These are phyloP conservation scores for Gastrolobium villosum DNA, from an alignment of 306 rosid genomes.

Conservation along the genomic window DNA sequence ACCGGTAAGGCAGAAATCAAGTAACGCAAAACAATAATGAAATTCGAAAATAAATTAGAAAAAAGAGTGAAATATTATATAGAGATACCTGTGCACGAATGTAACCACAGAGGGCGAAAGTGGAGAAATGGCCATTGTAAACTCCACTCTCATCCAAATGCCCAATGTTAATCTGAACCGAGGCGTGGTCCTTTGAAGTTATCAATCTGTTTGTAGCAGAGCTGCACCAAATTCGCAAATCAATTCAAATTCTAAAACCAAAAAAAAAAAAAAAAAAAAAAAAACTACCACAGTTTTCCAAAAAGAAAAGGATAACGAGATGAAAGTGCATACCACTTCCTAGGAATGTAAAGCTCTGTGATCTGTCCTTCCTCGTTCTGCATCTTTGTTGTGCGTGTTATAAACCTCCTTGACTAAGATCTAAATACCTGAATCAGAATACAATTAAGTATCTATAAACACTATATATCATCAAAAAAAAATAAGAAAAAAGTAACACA, in stretches of 20 bases:
- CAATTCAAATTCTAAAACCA: slow-evolving; percentile 1
- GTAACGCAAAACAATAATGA: background rate
- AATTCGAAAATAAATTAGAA: background rate
- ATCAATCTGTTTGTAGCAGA: slow-evolving; percentile 88
- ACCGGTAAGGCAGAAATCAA: background rate
- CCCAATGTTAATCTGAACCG: slow-evolving; percentile 80
- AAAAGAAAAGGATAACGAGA: background rate
- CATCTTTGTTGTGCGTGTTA: slow-evolving; percentile 37
- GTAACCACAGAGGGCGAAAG: slow-evolving; percentile 81
- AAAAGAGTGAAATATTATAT: background rate
- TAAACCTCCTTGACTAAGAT: background rate
- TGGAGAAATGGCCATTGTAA: slow-evolving; percentile 73
- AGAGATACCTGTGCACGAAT: slow-evolving; percentile 85
- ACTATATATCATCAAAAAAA: background rate
- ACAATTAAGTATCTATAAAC: background rate
- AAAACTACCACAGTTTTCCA: background rate
- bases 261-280: background rate
- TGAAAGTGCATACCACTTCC: slow-evolving; percentile 52
- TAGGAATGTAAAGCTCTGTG: slow-evolving; percentile 64
- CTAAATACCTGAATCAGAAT: background rate
- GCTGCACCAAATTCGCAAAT: slow-evolving; percentile 44
- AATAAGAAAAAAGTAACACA: background rate
- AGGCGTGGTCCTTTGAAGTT: slow-evolving; percentile 83
- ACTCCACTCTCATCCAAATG: slow-evolving; percentile 81
- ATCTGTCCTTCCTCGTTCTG: slow-evolving; percentile 63